Base-by-base conservation (phyloP, 345 rosid genomes). In the Noccaea bulbosa region DNA sequence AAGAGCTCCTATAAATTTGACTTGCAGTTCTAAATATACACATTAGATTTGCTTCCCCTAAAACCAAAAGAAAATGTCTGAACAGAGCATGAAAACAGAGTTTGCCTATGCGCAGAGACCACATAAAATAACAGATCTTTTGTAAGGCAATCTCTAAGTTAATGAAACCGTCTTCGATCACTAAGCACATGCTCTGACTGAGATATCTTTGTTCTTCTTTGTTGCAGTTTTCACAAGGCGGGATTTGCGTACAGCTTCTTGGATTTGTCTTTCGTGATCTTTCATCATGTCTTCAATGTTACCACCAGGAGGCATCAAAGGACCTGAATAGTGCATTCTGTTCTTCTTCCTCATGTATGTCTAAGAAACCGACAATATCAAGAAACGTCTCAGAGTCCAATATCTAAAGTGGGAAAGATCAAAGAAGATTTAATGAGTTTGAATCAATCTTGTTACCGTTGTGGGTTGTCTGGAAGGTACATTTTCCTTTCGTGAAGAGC, bases 261-360 rank as follows among this genome's bases (percentile, higher is more conserved):
- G 99, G 76, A 94, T 89, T 57, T 83, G 95, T 73, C 91, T 86
- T 78, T 91, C 99, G 14, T 94, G 99, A 61, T 91, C 98, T 79
- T 80, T 89, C 16, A 94, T 87, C 72, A 89, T 72, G 12, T 88
- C 99, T 6, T 94, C 96, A 8, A 89, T 86, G 82, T 85, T 91
- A 44, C 92, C 93, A 17, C 96, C 98, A 2, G 88, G 87, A 73
- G 98, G 89, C 81, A 91, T 81, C 86, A 94, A 70, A 6, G 99
- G 99, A 72, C 99, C 99, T 2, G 98, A 91, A 78, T 45, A 91
- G 48, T 91, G 88, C 58, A 88, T 84, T 79, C 87, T 89, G 79
- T 73, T 91, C 78, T 88, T 92, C 85, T 78, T 86, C 0, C 78
- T 81, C 58, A 73, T 86, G 62, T 78, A 81, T 4, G 74, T 88